These are phyloP conservation scores for Xylaria longipes DNA, from an alignment of 495 filamentous ascomycete species.

Conservation along the genomic window DNA sequence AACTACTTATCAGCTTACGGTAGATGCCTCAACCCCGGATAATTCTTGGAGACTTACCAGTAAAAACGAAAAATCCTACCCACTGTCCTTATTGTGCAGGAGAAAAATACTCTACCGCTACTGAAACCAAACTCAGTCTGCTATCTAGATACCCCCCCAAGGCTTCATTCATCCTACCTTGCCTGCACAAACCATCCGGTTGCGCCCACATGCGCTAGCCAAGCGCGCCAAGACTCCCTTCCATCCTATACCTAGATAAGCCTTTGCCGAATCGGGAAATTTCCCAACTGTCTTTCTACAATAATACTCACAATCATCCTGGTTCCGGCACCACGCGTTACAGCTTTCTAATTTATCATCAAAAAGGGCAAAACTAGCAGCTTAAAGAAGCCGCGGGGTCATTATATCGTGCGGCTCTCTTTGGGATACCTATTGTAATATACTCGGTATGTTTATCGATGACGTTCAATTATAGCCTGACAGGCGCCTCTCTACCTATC, in stretches of 20 bases:
- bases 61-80: not conserved
- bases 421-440: not conserved
- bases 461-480: not conserved
- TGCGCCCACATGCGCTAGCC: conserved; percentile 4
- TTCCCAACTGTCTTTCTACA: not conserved
- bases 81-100: not conserved
- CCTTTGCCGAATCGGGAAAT: conserved; percentile 7
- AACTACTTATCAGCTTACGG: no score
- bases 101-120: not conserved
- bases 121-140: not conserved
- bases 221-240: not conserved
- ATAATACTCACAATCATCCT: not conserved
- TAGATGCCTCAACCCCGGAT: not conserved
- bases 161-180: not conserved
- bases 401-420: not conserved
- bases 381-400: not conserved
- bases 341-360: not conserved
- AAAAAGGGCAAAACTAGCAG: not conserved
- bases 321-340: not conserved
- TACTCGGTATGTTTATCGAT: not conserved
- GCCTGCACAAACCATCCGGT: not conserved
- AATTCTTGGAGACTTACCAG: not conserved
- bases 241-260: conserved; percentile 5
- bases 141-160: not conserved
- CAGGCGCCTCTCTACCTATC: not conserved